Percentiles rank a stretch among this genome's conserved stretches.
These are phyloP conservation scores for Suillus luteus DNA, from an alignment of 768 basidiomycete genomes.

Conservation along the genomic window DNA sequence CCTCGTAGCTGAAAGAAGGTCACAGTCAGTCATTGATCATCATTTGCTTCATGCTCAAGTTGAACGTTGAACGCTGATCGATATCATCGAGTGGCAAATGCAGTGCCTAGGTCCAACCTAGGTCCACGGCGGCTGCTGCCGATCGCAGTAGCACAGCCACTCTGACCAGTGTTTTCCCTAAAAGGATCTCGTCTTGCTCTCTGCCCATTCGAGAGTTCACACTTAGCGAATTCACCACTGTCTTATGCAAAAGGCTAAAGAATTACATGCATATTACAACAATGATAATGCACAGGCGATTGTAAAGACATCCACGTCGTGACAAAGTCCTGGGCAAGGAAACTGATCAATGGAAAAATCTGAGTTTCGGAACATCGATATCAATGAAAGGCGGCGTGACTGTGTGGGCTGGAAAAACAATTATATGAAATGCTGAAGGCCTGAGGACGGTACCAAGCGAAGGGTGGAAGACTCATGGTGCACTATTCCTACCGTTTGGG, in stretches of 20 bases:
- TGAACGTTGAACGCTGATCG: not conserved
- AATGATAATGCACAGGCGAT: not conserved
- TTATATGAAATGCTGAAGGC: conserved; percentile 5
- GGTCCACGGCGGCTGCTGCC: too few species aligned
- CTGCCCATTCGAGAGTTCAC: not conserved
- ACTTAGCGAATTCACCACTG: not conserved
- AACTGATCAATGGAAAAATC: not conserved
- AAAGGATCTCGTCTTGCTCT: not conserved
- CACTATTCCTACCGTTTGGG: not conserved
- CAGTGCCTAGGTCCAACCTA: too few species aligned
- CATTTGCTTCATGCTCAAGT: not conserved
- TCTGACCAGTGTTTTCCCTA: not conserved
- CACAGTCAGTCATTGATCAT: not conserved
- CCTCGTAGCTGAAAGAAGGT: not conserved
- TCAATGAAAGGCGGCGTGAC: conserved; percentile 3
- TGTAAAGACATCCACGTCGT: not conserved
- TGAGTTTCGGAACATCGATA: not conserved
- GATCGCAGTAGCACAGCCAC: not conserved
- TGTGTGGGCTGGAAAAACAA: not conserved
- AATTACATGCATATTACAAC: not conserved
- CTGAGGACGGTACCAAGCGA: conserved; percentile 8
- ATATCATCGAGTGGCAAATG: not conserved
- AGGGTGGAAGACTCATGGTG: conserved; percentile 6
- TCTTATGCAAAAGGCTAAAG: not conserved
- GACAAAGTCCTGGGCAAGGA: not conserved